These are phyloP conservation scores for Fraxinus sp. DNA, from an alignment of 305 asterid species.

Conservation along the genomic window DNA sequence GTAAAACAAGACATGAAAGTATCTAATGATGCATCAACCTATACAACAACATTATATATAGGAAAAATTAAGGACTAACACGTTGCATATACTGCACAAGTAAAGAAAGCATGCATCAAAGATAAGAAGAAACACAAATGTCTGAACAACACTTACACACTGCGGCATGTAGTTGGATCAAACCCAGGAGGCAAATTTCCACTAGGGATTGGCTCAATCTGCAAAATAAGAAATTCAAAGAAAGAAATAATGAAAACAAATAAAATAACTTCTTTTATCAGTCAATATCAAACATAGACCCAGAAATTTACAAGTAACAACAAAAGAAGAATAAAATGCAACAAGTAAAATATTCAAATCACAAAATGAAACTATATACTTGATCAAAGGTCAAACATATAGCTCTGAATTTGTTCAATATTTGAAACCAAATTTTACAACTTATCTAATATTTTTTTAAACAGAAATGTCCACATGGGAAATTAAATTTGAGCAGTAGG, in stretches of 20 bases:
- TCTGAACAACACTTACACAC: constrained; percentile 71
- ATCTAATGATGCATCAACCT: background rate
- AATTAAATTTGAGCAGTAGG: background rate
- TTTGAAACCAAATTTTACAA: background rate
- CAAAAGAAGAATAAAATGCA: background rate
- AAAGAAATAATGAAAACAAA: background rate
- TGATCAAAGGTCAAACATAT: background rate
- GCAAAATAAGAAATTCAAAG: constrained; percentile 45
- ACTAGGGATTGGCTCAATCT: constrained; percentile 89
- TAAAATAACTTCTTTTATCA: constrained; percentile 14
- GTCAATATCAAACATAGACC: constrained; percentile 26
- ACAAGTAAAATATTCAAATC: background rate
- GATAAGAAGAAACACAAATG: background rate
- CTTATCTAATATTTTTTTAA: background rate
- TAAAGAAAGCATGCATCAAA: background rate
- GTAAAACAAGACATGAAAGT: constrained; percentile 1
- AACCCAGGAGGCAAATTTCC: constrained; percentile 99
- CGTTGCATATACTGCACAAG: background rate
- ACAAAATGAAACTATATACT: background rate
- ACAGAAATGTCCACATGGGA: background rate
- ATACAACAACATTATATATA: background rate
- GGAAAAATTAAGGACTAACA: background rate
- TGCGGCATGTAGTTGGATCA: constrained; percentile 96
- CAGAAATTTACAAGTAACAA: background rate
- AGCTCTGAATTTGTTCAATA: background rate